These are phyloP conservation scores for Erysimum cheiri DNA, from an alignment of 441 rosid species.

Conservation along the genomic window DNA sequence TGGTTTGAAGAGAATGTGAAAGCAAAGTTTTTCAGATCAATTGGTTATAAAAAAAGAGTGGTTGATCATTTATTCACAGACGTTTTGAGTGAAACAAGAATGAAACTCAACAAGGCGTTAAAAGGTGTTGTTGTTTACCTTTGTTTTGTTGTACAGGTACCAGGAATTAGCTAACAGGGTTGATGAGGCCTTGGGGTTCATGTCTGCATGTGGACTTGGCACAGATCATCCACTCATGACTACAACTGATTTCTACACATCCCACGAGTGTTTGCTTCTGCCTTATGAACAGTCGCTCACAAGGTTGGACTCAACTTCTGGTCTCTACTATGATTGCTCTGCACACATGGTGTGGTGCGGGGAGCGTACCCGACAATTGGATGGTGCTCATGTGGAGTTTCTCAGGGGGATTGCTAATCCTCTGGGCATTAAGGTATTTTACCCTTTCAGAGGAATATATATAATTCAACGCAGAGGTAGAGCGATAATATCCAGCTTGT, in stretches of 20 bases:
- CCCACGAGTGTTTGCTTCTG: constrained; percentile 86
- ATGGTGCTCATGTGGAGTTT: constrained; percentile 89
- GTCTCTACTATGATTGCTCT: constrained; percentile 81
- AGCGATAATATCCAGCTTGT: constrained; percentile 2
- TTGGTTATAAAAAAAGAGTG: background rate
- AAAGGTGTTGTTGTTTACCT: constrained; percentile 16
- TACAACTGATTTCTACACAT: constrained; percentile 89
- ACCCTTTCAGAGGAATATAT: background rate
- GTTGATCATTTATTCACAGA: too few relatives aligned
- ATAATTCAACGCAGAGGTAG: background rate
- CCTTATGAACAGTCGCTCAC: constrained; percentile 90
- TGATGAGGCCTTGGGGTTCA: constrained; percentile 91
- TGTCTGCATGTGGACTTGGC: constrained; percentile 87
- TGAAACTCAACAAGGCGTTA: constrained; percentile 12
- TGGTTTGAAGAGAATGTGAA: background rate
- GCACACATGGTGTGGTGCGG: constrained; percentile 95
- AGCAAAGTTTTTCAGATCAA: constrained; percentile 1
- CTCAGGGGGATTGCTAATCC: constrained; percentile 87
- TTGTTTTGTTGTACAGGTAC: constrained; percentile 53
- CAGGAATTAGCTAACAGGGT: constrained; percentile 75
- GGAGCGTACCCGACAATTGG: constrained; percentile 83
- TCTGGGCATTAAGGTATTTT: constrained; percentile 74
- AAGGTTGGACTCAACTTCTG: constrained; percentile 85
- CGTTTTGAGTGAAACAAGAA: too few relatives aligned
- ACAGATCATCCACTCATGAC: constrained; percentile 83